Evolutionary conservation across 257 asterid genomes (phyloP), one percentile per base, ranked within the genome.

Genomic region (Ligustrum vulgare): DNA sequence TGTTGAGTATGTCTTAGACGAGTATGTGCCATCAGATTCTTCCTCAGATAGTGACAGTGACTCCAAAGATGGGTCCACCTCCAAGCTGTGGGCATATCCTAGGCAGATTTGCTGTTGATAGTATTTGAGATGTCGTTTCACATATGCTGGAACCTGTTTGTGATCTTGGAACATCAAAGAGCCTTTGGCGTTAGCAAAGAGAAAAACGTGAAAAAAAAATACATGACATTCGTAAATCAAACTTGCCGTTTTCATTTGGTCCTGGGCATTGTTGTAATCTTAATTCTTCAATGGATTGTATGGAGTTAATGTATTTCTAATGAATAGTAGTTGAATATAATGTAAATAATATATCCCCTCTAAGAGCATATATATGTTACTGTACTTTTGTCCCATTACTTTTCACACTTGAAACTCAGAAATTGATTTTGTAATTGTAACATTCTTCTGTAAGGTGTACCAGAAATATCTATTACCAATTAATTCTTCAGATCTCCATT

Each of bases 11-110:
- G 66, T 92, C 41, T 33, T 86, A 75, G 76, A 78, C 8, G 91
- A 86, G 60, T 36, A 36, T 32, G 41, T 75, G 9, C 76, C 82
- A n/a, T 67, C 81, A 6, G 86, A 84, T 33, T 82, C 90, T 36
- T 86, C 87, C 51, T 91, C 88, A 22, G 91, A 45, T 43, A 84
- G 88, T 69, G 93, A 94, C 66, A 85, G 87, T 71, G 96, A 90
- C 74, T 28, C 79, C 12, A 94, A 90, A 34, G 89, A 82, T 67
- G 72, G 45, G 36, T 77, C 84, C 7, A 3, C 69, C 67, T 80
- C 56, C 58, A 85, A 80, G 87, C 77, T 90, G 47, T 90, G 96
- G 96, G 92, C 90, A 22, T 90, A 85, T 85, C 93, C 92, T 51
- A 76, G 60, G 78, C 82, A 79, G 68, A 28, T 70, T 31, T 51